These are phyloP conservation scores for Botrytis hyacinthi DNA, from an alignment of 2,329 filamentous ascomycete species.

Conservation along the genomic window DNA sequence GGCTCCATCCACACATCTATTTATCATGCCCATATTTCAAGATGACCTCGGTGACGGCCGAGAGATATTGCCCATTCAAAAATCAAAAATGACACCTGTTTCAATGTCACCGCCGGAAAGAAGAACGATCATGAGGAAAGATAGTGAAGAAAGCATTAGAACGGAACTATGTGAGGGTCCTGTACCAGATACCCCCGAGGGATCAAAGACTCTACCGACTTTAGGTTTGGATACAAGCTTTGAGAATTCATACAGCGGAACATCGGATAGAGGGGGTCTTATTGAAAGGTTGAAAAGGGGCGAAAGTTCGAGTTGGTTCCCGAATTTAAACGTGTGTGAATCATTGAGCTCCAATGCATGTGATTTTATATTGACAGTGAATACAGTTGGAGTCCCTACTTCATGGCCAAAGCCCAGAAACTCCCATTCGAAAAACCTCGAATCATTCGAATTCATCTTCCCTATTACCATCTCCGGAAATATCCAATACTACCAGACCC, in stretches of 20 bases:
- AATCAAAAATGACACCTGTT: constrained; percentile 28
- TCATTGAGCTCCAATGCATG: background rate
- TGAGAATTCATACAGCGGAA: constrained; percentile 27
- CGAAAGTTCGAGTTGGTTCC: constrained; percentile 72
- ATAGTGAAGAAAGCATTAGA: constrained; percentile 60
- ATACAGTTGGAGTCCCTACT: constrained; percentile 35
- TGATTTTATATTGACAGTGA: constrained; percentile 18
- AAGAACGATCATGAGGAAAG: constrained; percentile 39
- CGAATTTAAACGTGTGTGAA: constrained; percentile 56
- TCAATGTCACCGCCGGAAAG: constrained; percentile 28
- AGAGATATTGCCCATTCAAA: constrained; percentile 26
- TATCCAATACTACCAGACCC: constrained; percentile 34
- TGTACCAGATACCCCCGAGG: constrained; percentile 38
- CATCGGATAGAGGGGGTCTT: constrained; percentile 68
- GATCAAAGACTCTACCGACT: constrained; percentile 19
- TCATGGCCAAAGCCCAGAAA: constrained; percentile 31
- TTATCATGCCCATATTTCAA: constrained; percentile 58
- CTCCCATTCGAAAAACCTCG: constrained; percentile 31
- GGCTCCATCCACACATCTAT: constrained; percentile 19
- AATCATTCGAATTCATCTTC: constrained; percentile 34
- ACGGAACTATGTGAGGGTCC: constrained; percentile 62
- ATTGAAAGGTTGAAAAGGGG: constrained; percentile 82
- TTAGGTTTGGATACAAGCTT: constrained; percentile 25
- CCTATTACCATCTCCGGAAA: constrained; percentile 40
- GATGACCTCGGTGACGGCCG: constrained; percentile 46